phyloP scores from a whole-genome alignment of 331 rosid genomes.

The Quercus lobata region DNA sequence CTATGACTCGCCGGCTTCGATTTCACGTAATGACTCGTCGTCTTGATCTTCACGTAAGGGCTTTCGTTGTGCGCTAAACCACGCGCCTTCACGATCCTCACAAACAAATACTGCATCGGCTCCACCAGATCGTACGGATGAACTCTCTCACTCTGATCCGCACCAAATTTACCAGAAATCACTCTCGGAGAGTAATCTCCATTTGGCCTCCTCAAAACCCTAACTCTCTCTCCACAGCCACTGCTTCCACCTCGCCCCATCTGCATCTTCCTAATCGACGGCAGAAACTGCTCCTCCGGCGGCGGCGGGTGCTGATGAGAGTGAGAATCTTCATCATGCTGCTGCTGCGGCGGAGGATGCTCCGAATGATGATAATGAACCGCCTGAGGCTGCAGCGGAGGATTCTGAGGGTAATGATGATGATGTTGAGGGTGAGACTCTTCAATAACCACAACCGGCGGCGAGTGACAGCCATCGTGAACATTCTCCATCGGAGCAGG shows the following conservation, averaged over 20 bases:
- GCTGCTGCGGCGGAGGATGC: conserved; percentile 17
- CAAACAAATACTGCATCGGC: conserved; percentile 82
- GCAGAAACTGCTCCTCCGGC: conserved; percentile 31
- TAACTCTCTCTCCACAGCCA: conserved; percentile 46
- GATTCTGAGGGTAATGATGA: too few relatives aligned
- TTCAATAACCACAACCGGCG: conserved; percentile 48
- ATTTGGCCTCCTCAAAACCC: conserved; percentile 48
- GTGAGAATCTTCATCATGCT: not conserved
- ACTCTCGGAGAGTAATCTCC: conserved; percentile 58
- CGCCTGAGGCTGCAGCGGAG: conserved; percentile 35
- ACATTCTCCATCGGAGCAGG: conserved; percentile 28
- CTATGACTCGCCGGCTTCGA: conserved; percentile 49
- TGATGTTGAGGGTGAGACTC: conserved; percentile 4
- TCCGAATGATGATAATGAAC: conserved; percentile 45
- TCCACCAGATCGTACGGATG: conserved; percentile 75
- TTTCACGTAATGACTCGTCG: conserved; percentile 41
- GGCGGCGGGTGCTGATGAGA: conserved; percentile 16
- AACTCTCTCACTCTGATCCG: conserved; percentile 36
- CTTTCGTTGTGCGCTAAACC: conserved; percentile 41
- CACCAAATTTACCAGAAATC: conserved; percentile 34
- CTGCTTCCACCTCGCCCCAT: conserved; percentile 13
- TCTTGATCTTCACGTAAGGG: conserved; percentile 59
- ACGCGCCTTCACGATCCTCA: conserved; percentile 69
- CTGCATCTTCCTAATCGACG: conserved; percentile 71
- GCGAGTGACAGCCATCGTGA: conserved; percentile 34